Conservation (phyloP, 306 rosid species). For the Echinosophora koreensis region DNA sequence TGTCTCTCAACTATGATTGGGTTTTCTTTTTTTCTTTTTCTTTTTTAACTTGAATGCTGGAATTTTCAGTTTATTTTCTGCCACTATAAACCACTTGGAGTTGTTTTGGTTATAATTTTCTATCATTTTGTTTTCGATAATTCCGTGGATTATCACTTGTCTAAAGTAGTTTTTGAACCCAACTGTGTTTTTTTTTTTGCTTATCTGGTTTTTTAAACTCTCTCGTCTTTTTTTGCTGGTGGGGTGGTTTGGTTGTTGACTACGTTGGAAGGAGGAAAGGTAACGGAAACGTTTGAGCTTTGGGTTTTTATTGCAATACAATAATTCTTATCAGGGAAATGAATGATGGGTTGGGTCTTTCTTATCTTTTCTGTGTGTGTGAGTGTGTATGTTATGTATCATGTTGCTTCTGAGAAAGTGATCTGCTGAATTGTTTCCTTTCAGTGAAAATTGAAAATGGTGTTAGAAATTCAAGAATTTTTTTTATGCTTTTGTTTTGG, state of each 20-base stretch:
- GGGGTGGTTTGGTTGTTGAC: not conserved
- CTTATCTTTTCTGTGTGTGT: not conserved
- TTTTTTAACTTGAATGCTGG: not conserved
- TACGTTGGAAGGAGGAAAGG: not conserved
- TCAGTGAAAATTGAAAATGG: not conserved
- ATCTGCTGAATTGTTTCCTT: not conserved
- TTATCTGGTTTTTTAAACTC: not conserved
- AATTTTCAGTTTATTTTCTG: not conserved
- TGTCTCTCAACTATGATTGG: not conserved
- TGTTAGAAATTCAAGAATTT: not conserved
- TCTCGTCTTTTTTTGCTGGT: not conserved
- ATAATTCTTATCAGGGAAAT: not conserved
- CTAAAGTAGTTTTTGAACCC: not conserved
- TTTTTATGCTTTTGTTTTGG: not conserved
- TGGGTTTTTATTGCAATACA: not conserved
- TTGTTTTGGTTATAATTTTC: not conserved
- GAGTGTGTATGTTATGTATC: no score
- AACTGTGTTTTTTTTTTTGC: not conserved
- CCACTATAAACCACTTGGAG: not conserved
- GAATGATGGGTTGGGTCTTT: not conserved
- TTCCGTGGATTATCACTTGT: conserved; percentile 2
- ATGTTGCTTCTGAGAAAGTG: no score
- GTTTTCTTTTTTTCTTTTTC: not conserved
- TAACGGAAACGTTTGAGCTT: not conserved
- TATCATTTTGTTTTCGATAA: not conserved